A percentile compares a stretch with the other conserved stretches of the same genome.
phyloP scores from a whole-genome alignment of 371 early-diverging fungal species.

The Rhizopus arrhizus region DNA sequence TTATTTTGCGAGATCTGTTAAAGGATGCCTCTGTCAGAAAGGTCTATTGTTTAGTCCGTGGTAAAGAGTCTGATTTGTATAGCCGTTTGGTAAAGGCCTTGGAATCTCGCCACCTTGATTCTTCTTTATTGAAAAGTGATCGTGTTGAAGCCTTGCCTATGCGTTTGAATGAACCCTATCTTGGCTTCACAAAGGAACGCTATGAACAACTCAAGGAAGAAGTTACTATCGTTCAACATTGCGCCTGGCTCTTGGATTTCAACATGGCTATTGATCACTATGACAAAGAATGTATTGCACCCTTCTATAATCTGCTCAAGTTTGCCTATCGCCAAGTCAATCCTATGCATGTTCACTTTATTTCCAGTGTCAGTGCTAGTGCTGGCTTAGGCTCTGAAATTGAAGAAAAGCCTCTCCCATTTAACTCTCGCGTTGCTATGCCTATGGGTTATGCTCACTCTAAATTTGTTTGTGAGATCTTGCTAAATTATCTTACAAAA shows the following conservation, averaged over 20 bases:
- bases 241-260: conserved; percentile 41
- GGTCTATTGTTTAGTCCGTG: conserved; percentile 37
- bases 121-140: not conserved
- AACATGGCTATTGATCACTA: conserved; percentile 36
- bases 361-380: conserved; percentile 39
- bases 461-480: conserved; percentile 43
- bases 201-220: conserved; percentile 29
- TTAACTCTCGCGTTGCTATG: conserved; percentile 34
- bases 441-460: conserved; percentile 49
- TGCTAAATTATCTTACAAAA: conserved; percentile 30
- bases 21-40: conserved; percentile 23
- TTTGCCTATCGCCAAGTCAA: conserved; percentile 34
- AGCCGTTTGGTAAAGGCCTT: conserved; percentile 29
- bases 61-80: conserved; percentile 6
- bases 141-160: conserved; percentile 20
- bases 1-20: conserved; percentile 33
- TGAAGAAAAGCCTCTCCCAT: conserved; percentile 28
- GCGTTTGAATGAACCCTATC: conserved; percentile 18
- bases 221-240: conserved; percentile 39
- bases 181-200: conserved; percentile 27
- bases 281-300: conserved; percentile 37
- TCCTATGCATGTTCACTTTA: conserved; percentile 41
- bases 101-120: conserved; percentile 24
- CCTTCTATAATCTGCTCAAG: conserved; percentile 35
- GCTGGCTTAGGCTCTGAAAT: conserved; percentile 10